phyloP scores from a whole-genome alignment of 352 stramenopile genomes.

The Pythium aristosporum region DNA sequence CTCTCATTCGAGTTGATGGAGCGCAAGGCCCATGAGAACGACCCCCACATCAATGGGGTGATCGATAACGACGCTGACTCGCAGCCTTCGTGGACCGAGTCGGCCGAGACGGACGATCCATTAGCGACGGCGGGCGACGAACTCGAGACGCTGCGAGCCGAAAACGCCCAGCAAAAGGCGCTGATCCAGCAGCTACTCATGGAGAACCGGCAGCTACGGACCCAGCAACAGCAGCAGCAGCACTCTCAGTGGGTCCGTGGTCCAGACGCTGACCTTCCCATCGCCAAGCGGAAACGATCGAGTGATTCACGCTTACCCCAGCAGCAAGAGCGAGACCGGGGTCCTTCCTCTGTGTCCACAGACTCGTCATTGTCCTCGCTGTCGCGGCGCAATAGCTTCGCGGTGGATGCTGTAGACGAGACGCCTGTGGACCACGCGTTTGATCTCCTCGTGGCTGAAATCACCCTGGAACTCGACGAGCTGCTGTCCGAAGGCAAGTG shows the following conservation, averaged over 20 bases:
- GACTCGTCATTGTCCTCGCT: background rate
- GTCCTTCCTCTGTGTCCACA: background rate
- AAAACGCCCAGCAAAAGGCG: conserved; percentile 21
- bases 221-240: background rate
- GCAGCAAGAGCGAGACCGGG: conserved; percentile 1
- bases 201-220: conserved; percentile 14
- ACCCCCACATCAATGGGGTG: background rate
- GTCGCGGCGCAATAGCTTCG: conserved; percentile 1
- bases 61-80: background rate
- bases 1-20: conserved; percentile 23
- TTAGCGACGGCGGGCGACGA: background rate
- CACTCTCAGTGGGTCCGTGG: background rate
- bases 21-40: conserved; percentile 16
- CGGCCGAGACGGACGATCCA: background rate
- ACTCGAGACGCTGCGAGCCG: conserved; percentile 10
- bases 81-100: background rate
- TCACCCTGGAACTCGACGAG: conserved; percentile 10
- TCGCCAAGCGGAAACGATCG: background rate
- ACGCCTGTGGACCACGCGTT: conserved; percentile 22
- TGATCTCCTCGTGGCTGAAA: conserved; percentile 22
- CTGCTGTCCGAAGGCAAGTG: conserved; percentile 8
- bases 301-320: background rate
- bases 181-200: conserved; percentile 19
- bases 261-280: background rate
- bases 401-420: conserved; percentile 9